Evolutionary conservation across 805 yeast genomes (phyloP), one percentile per base, ranked within the genome.

Genomic region (Saccharomyces mikatae): DNA sequence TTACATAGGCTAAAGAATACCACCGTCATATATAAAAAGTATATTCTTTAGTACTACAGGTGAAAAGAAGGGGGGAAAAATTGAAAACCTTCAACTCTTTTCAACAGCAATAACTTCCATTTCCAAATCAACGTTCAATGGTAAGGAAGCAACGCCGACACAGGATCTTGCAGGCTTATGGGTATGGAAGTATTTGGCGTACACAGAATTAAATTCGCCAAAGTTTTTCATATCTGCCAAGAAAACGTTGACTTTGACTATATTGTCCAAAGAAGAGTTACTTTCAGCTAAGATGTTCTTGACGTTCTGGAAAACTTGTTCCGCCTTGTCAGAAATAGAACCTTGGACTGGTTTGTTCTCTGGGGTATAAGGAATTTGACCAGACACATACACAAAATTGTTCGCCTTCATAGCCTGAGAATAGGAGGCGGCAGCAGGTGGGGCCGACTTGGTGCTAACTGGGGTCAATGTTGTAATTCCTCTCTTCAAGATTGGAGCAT

Each of bases 141-240:
- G 99, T 64, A 92, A 83, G 60, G 80, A 81, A 72, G 83, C 84
- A 60, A 90, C 97, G 49, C 97, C 97, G 63, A 92, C 96, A 78
- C 97, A 92, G 2, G 97, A 87, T 80, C 98, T 87, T 41, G 98
- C 97, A 49, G 98, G 97, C 71, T 86, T 86, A 75, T 85, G 90
- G 47, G 73, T 75, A 66, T 71, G 78, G 76, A 88, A 88, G 73
- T 86, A 84, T 71, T 83, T 70, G 51, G 81, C 82, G 74, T 92
- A 92, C 52, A 87, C 94, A 61, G 77, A 79, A 75, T 92, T 92
- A 77, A 92, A 87, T 60, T 80, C 86, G 57, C 80, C 87, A 67
- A 92, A 92, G 69, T 87, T 81, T 64, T 76, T 75, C 85, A 92
- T 92, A 73, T 92, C 96, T 56, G 96, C 83, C 71, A 92, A 81